Base-by-base conservation (phyloP, 352 stramenopile genomes). In the Globisporangium abappressorium region DNA sequence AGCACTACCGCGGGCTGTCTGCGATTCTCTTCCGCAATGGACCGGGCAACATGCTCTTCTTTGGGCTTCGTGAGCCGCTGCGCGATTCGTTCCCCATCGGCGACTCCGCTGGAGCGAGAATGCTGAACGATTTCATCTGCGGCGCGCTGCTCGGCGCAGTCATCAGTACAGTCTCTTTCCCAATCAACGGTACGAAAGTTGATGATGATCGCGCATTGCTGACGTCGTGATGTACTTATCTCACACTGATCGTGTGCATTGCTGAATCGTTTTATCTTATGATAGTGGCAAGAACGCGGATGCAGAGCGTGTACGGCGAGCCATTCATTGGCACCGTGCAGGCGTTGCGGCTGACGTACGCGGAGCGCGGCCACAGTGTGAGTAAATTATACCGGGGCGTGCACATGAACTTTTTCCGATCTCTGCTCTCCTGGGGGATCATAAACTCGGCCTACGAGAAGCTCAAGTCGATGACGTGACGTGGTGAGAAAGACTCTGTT, bases 361-460 rank as follows among this genome's bases (percentile, higher is more conserved):
- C 76, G 28, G 88, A 97, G 69, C 81, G 90, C 34, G 86, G 85
- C 0, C 73, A 70, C 47, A 89, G 78, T 55, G 51, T 91, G 22
- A 67, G 69, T n/a, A 71, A 79, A 11, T 68, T 97, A 49, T 97
- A 95, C 71, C 87, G 89, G 55, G 90, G 90, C 11, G 90, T 94
- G 3, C 79, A 93, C 69, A 90, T 97, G 75, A 97, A 97, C 68
- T 97, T 94, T 71, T 89, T 90, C 56, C 80, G 90, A 11, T 94
- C 87, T 28, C 72, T 97, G 3, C 62, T 97, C 18, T 96, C 90
- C 18, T 97, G 90, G 90, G 90, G 90, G 11, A 97, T 97, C 62
- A 94, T 97, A 67, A 97, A 97, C 70, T 93, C 85, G 62, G 85
- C 85, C 49, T 97, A 96, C 65, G 90, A 97, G 71, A 90, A 90